Conservation (phyloP, 2,329 filamentous ascomycete species). For the Fusarium robinianum region DNA sequence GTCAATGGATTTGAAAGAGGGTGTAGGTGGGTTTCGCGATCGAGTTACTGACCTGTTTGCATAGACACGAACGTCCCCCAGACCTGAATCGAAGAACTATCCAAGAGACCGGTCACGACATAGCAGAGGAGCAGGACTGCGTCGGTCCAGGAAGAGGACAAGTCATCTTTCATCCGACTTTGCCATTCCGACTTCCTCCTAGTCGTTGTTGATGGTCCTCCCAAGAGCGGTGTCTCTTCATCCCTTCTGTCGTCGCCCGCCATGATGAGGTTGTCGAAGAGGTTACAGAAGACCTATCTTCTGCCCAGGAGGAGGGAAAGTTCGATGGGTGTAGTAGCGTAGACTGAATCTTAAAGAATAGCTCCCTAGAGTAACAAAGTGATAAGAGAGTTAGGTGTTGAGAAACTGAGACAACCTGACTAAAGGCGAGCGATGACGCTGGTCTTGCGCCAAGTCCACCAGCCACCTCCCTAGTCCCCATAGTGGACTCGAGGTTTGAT, state of each 20-base stretch:
- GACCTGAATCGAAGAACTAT: conserved; percentile 74
- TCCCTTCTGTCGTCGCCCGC: conserved; percentile 5
- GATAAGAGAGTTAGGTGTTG: too few relatives aligned
- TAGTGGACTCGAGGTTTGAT: too few relatives aligned
- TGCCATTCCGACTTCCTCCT: conserved; percentile 6
- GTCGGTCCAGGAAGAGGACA: conserved; percentile 63
- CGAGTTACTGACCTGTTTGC: conserved; percentile 74
- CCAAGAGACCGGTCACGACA: conserved; percentile 74
- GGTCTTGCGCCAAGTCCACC: too few relatives aligned
- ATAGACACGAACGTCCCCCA: conserved; percentile 84
- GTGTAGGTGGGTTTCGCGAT: background rate
- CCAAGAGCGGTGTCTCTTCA: conserved; percentile 29
- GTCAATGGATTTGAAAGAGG: background rate
- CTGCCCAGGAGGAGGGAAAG: too few relatives aligned
- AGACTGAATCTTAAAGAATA: too few relatives aligned
- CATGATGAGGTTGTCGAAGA: too few relatives aligned
- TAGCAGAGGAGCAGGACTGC: conserved; percentile 72
- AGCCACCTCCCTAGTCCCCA: too few relatives aligned
- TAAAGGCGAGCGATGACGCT: too few relatives aligned
- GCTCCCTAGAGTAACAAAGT: too few relatives aligned
- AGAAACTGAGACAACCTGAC: too few relatives aligned
- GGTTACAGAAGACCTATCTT: too few relatives aligned
- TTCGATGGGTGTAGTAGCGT: too few relatives aligned
- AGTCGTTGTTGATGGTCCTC: background rate
- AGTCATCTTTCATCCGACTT: conserved; percentile 15